phyloP scores from a whole-genome alignment of 441 rosid species.

The Flueggea neowawraea region DNA sequence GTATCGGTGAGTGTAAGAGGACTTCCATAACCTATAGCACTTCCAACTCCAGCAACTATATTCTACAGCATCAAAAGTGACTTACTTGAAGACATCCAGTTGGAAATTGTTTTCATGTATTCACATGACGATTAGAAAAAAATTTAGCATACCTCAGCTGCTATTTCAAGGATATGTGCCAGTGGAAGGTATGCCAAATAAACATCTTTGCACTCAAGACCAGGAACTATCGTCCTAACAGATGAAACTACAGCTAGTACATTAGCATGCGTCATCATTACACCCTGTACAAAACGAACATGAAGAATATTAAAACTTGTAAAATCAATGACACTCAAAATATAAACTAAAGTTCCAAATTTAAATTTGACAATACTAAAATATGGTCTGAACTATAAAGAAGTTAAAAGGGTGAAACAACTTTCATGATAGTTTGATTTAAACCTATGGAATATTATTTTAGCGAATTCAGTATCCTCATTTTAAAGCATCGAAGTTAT shows the following conservation, averaged over 20 bases:
- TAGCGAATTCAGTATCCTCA: too few species aligned
- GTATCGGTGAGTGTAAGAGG: slow-evolving; percentile 98
- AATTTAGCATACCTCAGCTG: slow-evolving; percentile 68
- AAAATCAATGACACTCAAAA: slow-evolving; percentile 9
- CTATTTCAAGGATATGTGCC: slow-evolving; percentile 98
- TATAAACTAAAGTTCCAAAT: slow-evolving; percentile 1
- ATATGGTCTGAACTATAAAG: too few species aligned
- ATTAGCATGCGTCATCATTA: slow-evolving; percentile 98
- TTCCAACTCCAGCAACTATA: slow-evolving; percentile 78
- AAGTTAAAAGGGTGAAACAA: too few species aligned
- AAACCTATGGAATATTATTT: too few species aligned
- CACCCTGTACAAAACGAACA: slow-evolving; percentile 59
- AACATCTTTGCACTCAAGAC: slow-evolving; percentile 71
- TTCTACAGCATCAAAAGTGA: slow-evolving; percentile 40
- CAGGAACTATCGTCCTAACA: slow-evolving; percentile 92
- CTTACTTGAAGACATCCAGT: too few species aligned
- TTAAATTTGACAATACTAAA: neutral
- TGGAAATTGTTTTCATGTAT: too few species aligned
- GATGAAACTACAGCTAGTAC: slow-evolving; percentile 92
- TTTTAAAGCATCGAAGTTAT: too few species aligned
- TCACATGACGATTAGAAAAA: neutral
- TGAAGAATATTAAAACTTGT: slow-evolving; percentile 5
- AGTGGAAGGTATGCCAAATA: slow-evolving; percentile 92
- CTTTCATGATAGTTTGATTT: too few species aligned
- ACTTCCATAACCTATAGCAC: slow-evolving; percentile 92